These are phyloP conservation scores for Tulasnella sp. DNA, from an alignment of 768 basidiomycete species.

Conservation along the genomic window DNA sequence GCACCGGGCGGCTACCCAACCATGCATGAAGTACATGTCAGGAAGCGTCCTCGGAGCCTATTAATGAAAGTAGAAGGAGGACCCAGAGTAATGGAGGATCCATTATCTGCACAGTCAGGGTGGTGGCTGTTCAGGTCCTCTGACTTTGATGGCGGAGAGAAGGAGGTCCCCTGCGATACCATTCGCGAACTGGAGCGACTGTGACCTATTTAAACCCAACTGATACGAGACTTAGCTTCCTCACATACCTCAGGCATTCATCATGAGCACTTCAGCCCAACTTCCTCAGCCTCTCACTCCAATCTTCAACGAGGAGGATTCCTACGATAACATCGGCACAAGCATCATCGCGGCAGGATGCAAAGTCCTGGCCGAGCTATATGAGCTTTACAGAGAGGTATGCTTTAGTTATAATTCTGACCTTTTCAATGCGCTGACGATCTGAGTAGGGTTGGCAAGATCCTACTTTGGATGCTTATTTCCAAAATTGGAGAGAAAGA, in stretches of 20 bases:
- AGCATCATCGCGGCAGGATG: not conserved
- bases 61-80: too few species aligned
- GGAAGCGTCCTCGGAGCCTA: too few species aligned
- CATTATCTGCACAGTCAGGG: not conserved
- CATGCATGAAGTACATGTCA: too few species aligned
- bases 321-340: not conserved
- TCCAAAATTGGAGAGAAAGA: not conserved
- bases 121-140: too few species aligned
- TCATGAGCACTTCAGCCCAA: not conserved
- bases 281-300: not conserved
- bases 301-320: not conserved
- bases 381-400: not conserved
- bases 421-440: not conserved
- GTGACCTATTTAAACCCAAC: too few species aligned
- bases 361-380: not conserved
- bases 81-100: not conserved
- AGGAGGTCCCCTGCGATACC: not conserved
- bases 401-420: not conserved
- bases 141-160: not conserved
- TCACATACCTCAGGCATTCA: not conserved
- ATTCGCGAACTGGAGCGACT: not conserved
- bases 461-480: not conserved
- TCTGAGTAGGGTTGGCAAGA: not conserved
- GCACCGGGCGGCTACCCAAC: too few species aligned
- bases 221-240: too few species aligned